Conservation (phyloP, 345 rosid species). For the Lepidium sativum region DNA sequence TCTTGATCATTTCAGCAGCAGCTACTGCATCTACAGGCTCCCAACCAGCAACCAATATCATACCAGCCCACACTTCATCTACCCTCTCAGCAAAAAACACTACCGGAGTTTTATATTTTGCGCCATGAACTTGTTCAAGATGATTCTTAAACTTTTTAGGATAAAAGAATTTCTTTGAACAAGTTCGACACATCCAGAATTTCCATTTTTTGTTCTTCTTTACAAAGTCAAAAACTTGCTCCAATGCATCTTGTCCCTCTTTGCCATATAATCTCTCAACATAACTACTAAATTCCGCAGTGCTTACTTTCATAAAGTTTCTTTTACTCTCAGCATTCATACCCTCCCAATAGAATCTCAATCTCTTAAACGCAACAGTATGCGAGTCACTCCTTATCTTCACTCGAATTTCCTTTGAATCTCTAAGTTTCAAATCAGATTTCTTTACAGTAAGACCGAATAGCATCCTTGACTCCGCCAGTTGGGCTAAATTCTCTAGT, state of each 20-base stretch:
- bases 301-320: background rate
- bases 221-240: background rate
- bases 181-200: slow-evolving; percentile 7
- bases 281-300: background rate
- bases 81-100: background rate
- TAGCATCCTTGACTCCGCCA: background rate
- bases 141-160: background rate
- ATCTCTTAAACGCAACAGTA: background rate
- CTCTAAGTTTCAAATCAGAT: background rate
- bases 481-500: background rate
- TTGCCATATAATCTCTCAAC: background rate
- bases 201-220: background rate
- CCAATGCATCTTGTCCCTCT: background rate
- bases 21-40: slow-evolving; percentile 8
- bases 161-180: background rate
- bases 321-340: background rate
- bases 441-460: background rate
- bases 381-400: background rate
- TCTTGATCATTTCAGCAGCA: slow-evolving; percentile 9
- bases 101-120: background rate
- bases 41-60: background rate
- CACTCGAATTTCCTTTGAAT: background rate
- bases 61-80: background rate
- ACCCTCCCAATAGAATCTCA: background rate
- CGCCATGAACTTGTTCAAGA: slow-evolving; percentile 5